phyloP scores from a whole-genome alignment of 1,284 basidiomycete genomes.

The Sphaerobolus stellatus region DNA sequence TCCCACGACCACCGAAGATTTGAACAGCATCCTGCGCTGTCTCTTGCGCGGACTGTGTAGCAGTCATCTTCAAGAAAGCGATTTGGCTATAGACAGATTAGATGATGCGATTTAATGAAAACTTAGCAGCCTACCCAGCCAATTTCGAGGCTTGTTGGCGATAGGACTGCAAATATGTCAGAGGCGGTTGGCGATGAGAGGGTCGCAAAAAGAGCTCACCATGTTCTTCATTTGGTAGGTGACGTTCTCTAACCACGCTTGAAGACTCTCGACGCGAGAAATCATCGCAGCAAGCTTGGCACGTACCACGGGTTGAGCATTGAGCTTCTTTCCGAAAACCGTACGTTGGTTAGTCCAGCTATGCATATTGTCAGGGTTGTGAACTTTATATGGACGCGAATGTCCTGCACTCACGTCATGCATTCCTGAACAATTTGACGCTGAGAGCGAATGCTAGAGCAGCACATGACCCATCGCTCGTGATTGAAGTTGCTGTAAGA shows the following conservation, averaged over 20 bases:
- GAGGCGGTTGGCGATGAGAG: slow-evolving; percentile 12
- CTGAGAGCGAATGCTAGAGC: slow-evolving; percentile 33
- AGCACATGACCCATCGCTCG: slow-evolving; percentile 38
- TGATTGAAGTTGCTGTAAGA: slow-evolving; percentile 27
- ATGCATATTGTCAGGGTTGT: neutral
- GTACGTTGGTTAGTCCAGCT: slow-evolving; percentile 42
- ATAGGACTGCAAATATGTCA: slow-evolving; percentile 40
- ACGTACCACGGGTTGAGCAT: slow-evolving; percentile 50
- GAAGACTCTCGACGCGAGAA: slow-evolving; percentile 51
- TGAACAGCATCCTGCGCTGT: slow-evolving; percentile 81
- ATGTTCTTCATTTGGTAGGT: slow-evolving; percentile 57
- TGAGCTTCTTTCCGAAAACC: slow-evolving; percentile 47
- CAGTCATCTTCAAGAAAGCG: slow-evolving; percentile 74
- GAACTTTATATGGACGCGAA: neutral
- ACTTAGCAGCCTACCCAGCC: slow-evolving; percentile 32
- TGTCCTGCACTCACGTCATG: slow-evolving; percentile 19
- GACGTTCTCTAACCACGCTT: slow-evolving; percentile 53
- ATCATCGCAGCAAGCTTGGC: slow-evolving; percentile 54
- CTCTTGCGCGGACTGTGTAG: slow-evolving; percentile 64
- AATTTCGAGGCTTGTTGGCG: slow-evolving; percentile 53
- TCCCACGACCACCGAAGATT: slow-evolving; percentile 77
- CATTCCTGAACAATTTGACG: slow-evolving; percentile 28
- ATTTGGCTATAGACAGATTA: slow-evolving; percentile 54
- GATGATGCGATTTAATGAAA: neutral
- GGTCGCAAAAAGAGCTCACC: slow-evolving; percentile 18